Evolutionary conservation across 208 protist species (phyloP), one percentile per base, ranked within the genome.

Genomic region (Herpetomonas samuelpessoai): DNA sequence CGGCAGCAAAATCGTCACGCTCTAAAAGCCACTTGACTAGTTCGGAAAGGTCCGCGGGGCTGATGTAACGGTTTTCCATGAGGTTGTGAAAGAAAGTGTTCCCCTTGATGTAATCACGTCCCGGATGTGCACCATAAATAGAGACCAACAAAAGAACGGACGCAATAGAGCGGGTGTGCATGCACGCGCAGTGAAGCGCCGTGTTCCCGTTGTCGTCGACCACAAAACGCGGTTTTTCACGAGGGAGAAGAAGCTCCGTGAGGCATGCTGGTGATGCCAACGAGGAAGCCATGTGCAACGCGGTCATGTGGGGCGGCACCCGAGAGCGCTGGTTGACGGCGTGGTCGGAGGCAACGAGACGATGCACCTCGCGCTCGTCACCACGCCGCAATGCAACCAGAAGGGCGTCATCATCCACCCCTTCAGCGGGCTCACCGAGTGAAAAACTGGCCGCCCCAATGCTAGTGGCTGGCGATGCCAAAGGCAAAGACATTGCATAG

Each of bases 71-170:
- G 57, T 92, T 92, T 16, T 19, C 4, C 55, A 89, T 51, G 21
- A 92, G 57, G 12, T 58, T 25, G 28, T 92, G 86, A 7, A 92
- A 45, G 68, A 92, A 86, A 0, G 79, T 86, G n/a, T 79, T 58
- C 6, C 69, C 72, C 3, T 18, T 41, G 35, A 60, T 22, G 9
- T 24, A 4, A 52, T 88, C 68, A 0, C 45, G 16, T 3, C n/a
- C 10, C 9, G 28, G 18, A 27, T 27, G 62, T 2, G 67, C 28
- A 26, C 86, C 81, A 69, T 83, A 88, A 18, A 73, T 70, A 10
- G 68, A 62, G 3, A 85, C 62, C 18, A 92, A 68, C 16, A 92
- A 54, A 12, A 84, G 28, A 2, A 85, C 30, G 10, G 64, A 52
- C 0, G 60, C 57, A n/a, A 77, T 71, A 7, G 57, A 65, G 18